Evolutionary conservation across 2,329 filamentous ascomycete genomes (phyloP).

Genomic region (Fusarium praegraminearum): DNA sequence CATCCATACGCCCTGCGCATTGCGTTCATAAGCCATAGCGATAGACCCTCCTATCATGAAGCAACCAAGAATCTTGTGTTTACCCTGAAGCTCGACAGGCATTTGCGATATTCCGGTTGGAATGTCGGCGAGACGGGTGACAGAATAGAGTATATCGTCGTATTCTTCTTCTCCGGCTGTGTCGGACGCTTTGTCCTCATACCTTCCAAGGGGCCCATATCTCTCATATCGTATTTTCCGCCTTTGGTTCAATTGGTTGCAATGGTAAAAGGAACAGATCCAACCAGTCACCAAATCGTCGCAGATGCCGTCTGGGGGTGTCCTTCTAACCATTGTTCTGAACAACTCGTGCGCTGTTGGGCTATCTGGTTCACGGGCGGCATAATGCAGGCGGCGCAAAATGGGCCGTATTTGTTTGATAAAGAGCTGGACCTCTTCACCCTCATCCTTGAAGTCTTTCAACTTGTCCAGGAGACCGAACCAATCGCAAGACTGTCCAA

Average conservation of each 20-base stretch:
- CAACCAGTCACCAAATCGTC: not conserved
- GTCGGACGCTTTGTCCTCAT: not conserved
- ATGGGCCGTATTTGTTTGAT: not conserved
- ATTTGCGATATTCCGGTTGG: not conserved
- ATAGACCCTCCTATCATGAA: not conserved
- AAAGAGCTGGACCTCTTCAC: not conserved
- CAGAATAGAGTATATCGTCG: not conserved
- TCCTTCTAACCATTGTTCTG: not conserved
- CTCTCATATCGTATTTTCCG: not conserved
- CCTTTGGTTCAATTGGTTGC: not conserved
- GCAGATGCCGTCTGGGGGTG: no score
- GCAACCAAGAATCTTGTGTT: not conserved
- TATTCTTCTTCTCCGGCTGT: no score
- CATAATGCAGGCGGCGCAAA: not conserved
- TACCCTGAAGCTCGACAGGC: not conserved
- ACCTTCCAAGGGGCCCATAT: no score
- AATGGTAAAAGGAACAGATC: not conserved
- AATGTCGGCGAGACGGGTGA: not conserved
- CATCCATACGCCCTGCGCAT: fast-evolving
- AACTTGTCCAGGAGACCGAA: fast-evolving
- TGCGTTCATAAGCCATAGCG: fast-evolving
- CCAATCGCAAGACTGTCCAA: not conserved
- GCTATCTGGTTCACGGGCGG: not conserved
- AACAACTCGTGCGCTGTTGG: not conserved
- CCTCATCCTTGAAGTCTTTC: fast-evolving